Base-by-base conservation (phyloP, 2,329 filamentous ascomycete genomes). In the Tolypocladium cylindrosporum region DNA sequence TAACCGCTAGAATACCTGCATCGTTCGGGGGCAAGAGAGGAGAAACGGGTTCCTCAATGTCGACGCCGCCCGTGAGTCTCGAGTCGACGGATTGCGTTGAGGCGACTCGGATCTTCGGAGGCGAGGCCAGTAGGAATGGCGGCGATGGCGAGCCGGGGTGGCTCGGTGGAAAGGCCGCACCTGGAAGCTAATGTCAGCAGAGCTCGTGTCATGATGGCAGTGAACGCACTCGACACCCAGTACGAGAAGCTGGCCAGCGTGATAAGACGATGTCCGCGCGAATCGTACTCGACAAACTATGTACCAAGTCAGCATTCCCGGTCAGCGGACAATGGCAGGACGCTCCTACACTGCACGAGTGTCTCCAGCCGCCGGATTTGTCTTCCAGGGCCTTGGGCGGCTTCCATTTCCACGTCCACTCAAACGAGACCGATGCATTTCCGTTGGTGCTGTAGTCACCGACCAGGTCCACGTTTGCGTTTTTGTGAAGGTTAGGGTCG, bases 381-480 rank as follows among this genome's bases (percentile, higher is more conserved):
- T 97, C 92, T 69, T 97, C 92, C 19, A 77, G 75, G 16, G 77
- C 68, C 77, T 91, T 96, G 42, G 94, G 94, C 10, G 94, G 90
- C 69, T 89, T 91, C 91, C 93, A 99, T 77, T 88, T 94, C 94
- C 94, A 99, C 9, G 88, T 87, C 91, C 93, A 99, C 63, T 93
- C 88, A 69, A 97, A 97, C 40, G 91, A 86, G 37, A 96, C 87
- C 1, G 90, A 93, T 8, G 88, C 78, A 66, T 79, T 90, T n/a
- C 93, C 92, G 39, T 82, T 85, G 0, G 94, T 99, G 3, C 84
- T 82, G 69, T 89, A 97, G 71, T 96, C 91, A 3, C 94, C 94
- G n/a, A 99, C 87, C 51, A 97, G 80, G 67, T 95, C 89, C 43
- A 99, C 94, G 69, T 97, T 97, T 57, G 91, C 83, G 69, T 97